Evolutionary conservation across 768 basidiomycete genomes (phyloP), one percentile per base, ranked within the genome.

Genomic region (Boletus sensibilis): DNA sequence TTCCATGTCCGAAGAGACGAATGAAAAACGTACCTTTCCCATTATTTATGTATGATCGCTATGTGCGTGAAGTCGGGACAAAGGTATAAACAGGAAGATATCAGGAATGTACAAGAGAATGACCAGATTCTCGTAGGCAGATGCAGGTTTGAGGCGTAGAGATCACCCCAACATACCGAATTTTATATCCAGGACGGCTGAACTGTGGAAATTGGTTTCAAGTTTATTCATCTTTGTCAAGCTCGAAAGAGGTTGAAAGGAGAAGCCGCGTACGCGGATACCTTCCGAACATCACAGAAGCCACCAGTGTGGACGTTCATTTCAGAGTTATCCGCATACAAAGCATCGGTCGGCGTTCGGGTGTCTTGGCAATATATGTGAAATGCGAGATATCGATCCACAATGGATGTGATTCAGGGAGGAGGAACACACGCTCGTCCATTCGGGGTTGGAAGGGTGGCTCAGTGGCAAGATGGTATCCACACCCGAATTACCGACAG

Each of bases 111-210:
- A 53, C 12, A 45, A 8, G 53, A 56, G 53, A 60, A 52, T 52
- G 40, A 34, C 39, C 53, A 48, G 58, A 35, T 59, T 56, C 59
- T 49, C 52, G 31, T 16, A 35, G 49, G 18, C 4, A 40, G 27
- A 10, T 6, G 31, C 3, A 13, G 35, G 25, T 3, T 31, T 12
- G 14, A 3, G 29, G 25, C 5, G 34, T 37, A 31, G 38, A 12
- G 38, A 41, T 18, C 18, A n/a, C 50, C 49, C 25, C 2, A 21
- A 34, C 14, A 31, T 11, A 16, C 9, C 5, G 27, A 16, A 23
- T 5, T 39, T 57, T 58, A 49, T 58, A 21, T 44, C 7, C 29
- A 38, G 20, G 16, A 35, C 8, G 49, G 29, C 14, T 29, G 21
- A 16, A 11, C n/a, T 39, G 37, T 56, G 37, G 29, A 34, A 5